Conservation (phyloP, 1,139 yeast genomes). For the Torulaspora pretoriensis region DNA sequence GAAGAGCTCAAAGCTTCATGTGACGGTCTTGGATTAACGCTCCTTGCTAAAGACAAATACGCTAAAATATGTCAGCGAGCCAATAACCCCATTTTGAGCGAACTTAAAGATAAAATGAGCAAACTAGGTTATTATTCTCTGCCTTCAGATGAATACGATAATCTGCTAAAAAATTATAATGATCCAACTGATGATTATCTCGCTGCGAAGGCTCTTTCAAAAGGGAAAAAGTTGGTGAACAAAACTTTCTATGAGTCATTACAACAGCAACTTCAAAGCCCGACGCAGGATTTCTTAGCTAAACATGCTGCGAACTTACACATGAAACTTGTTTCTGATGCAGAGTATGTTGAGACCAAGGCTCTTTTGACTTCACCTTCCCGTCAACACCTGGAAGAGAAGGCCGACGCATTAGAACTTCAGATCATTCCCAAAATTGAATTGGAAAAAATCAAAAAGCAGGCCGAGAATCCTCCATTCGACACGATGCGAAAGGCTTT, state of each 20-base stretch:
- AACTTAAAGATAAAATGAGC: conserved; percentile 2
- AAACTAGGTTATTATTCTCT: conserved; percentile 6
- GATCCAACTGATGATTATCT: conserved; percentile 29
- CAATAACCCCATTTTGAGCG: conserved; percentile 14
- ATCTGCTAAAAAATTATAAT: conserved; percentile 17
- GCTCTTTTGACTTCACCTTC: conserved; percentile 4
- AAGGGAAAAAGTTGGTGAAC: conserved; percentile 25
- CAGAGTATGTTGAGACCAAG: conserved; percentile 2
- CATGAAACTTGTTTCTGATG: conserved; percentile 6
- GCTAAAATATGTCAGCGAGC: conserved; percentile 8
- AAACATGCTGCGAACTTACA: conserved; percentile 29
- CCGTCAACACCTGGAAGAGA: conserved; percentile 7
- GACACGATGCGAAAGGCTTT: conserved; percentile 7
- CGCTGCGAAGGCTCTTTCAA: conserved; percentile 16
- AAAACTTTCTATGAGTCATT: conserved; percentile 19
- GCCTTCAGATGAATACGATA: conserved; percentile 7
- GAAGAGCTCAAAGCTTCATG: conserved; percentile 18
- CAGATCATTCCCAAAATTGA: conserved; percentile 11
- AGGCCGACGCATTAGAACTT: conserved; percentile 3
- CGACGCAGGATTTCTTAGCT: conserved; percentile 27
- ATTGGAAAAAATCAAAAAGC: conserved; percentile 16
- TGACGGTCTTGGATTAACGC: conserved; percentile 16
- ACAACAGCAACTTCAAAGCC: conserved; percentile 15
- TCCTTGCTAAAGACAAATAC: conserved; percentile 15
- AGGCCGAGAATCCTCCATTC: conserved; percentile 9